Evolutionary conservation across 1,284 basidiomycete genomes (phyloP), one percentile per base, ranked within the genome.

Genomic region (Papiliotrema flavescens): DNA sequence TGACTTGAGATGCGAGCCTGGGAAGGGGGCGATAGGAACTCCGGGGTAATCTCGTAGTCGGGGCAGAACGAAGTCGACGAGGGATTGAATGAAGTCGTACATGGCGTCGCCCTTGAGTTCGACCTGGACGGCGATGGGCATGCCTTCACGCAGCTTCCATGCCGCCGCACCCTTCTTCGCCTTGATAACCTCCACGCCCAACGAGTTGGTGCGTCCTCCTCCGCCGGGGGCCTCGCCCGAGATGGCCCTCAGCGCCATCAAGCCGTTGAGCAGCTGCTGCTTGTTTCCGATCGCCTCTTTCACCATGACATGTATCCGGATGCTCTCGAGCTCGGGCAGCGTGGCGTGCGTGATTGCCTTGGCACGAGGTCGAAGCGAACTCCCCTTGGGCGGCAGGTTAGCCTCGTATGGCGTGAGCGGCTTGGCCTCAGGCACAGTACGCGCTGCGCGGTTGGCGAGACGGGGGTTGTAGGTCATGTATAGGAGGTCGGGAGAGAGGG

Each of bases 51-150:
- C 93, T 66, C 94, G 84, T 61, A 97, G 76, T 22, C 95, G 85
- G 2, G 95, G 96, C 22, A 98, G 80, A 49, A 98, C 95, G 72
- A 98, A 98, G 66, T 97, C 93, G 65, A 86, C 85, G 63, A 98
- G 83, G 7, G 85, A 85, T 59, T 87, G 85, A 56, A 98, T 79
- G 76, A 98, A 97, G 66, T 92, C 88, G 80, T 91, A 97, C 87
- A 97, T 97, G 60, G 86, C 84, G 48, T 88, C 86, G 9, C 92
- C 94, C 66, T 85, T 85, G 62, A 98, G 78, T 66, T 90, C 88
- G 59, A 97, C 92, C 78, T 93, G 92, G 61, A 85, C 90, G 54
- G 91, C 90, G 28, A 89, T 79, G 0, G 95, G 91, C 63, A 90
- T 79, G 23, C 89, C 89, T 0, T 85, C 84, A 28, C 95, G 82